Evolutionary conservation across 164 flowering plant genomes (phyloP).

Genomic region (Protea cynaroides): DNA sequence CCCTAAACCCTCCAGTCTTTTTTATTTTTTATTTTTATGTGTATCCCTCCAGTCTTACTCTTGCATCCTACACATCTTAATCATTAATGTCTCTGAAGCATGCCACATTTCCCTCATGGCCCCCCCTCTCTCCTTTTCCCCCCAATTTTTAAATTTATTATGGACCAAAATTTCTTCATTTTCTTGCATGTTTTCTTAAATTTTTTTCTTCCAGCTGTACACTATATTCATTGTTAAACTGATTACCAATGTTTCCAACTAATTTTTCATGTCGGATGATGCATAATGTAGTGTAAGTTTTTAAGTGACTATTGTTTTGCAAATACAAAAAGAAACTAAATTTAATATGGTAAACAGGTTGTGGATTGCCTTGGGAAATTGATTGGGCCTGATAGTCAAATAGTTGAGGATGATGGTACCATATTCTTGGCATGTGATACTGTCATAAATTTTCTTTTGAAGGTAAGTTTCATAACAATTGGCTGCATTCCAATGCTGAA

Average conservation of each 20-base stretch:
- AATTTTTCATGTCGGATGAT: background rate
- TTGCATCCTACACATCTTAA: too few species aligned
- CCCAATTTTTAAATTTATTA: too few species aligned
- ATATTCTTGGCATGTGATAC: slow-evolving; percentile 88
- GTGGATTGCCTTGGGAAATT: slow-evolving; percentile 55
- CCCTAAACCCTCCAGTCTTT: too few species aligned
- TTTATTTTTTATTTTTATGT: too few species aligned
- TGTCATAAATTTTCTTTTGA: slow-evolving; percentile 66
- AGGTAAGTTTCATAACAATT: slow-evolving; percentile 33
- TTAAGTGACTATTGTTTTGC: background rate
- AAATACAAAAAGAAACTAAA: background rate
- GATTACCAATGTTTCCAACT: background rate
- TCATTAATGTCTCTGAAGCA: too few species aligned
- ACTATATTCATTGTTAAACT: background rate
- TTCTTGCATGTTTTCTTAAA: too few species aligned
- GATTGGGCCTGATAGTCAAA: slow-evolving; percentile 24
- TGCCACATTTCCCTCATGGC: too few species aligned
- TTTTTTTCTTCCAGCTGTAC: background rate
- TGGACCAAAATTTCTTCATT: background rate
- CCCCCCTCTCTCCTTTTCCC: too few species aligned
- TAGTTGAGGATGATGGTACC: slow-evolving; percentile 38
- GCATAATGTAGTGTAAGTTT: background rate
- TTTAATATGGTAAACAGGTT: slow-evolving; percentile 41
- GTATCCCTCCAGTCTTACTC: too few species aligned
- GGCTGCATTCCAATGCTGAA: background rate